Evolutionary conservation across 2,329 filamentous ascomycete genomes (phyloP).

Genomic region (Fulvia fulva): DNA sequence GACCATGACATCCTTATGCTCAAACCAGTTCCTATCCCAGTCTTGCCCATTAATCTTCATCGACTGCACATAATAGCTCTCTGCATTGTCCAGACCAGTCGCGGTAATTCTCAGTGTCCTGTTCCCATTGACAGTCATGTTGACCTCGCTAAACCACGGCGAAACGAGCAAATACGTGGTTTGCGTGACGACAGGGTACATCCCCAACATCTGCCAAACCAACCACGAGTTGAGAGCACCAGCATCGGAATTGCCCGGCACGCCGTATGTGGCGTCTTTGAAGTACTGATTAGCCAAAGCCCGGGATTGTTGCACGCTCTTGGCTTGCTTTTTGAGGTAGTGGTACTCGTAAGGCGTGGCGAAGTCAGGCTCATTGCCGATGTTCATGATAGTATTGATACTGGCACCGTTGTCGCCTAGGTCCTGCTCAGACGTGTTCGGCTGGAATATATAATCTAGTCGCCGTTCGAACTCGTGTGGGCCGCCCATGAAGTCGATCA

Average conservation of each 20-base stretch:
- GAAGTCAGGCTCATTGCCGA: slow-evolving; percentile 34
- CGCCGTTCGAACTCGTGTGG: slow-evolving; percentile 36
- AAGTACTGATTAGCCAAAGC: slow-evolving; percentile 29
- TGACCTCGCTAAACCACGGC: slow-evolving; percentile 28
- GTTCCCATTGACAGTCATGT: slow-evolving; percentile 30
- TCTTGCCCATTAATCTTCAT: slow-evolving; percentile 50
- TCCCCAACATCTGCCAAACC: slow-evolving; percentile 33
- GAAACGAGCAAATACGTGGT: slow-evolving; percentile 33
- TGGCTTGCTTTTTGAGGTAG: slow-evolving; percentile 32
- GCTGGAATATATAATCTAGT: slow-evolving; percentile 42
- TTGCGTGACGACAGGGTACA: slow-evolving; percentile 33
- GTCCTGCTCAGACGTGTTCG: slow-evolving; percentile 34
- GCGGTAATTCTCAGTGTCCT: slow-evolving; percentile 47
- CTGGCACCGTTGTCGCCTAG: slow-evolving; percentile 36
- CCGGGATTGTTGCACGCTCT: slow-evolving; percentile 25
- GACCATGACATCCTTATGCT: slow-evolving; percentile 48
- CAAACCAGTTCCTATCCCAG: slow-evolving; percentile 55
- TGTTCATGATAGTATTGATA: slow-evolving; percentile 36
- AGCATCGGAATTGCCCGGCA: slow-evolving; percentile 33
- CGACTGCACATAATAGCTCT: slow-evolving; percentile 51
- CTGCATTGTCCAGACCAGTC: slow-evolving; percentile 37
- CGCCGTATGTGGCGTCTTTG: slow-evolving; percentile 27
- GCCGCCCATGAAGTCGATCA: slow-evolving; percentile 44
- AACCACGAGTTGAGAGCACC: slow-evolving; percentile 33
- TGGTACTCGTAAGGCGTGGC: slow-evolving; percentile 34